Conservation (phyloP, 345 rosid genomes). For the Mallotus nudiflorus region DNA sequence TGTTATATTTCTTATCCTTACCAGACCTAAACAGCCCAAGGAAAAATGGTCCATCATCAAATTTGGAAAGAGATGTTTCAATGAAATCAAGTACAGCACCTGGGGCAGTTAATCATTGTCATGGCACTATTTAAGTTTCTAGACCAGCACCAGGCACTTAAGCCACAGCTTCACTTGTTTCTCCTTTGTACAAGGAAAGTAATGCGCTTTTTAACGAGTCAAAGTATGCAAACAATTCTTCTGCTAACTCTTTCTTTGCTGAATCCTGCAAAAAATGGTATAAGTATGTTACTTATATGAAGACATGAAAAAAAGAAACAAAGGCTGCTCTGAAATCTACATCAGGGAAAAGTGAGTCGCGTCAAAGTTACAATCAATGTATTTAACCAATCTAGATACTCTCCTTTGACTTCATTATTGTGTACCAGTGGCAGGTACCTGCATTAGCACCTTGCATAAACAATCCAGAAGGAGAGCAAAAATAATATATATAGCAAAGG, state of each 20-base stretch:
- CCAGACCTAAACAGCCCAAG: constrained; percentile 42
- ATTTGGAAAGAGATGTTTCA: constrained; percentile 32
- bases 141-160: background rate
- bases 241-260: constrained; percentile 33
- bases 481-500: background rate
- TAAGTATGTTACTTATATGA: background rate
- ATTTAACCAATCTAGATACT: constrained; percentile 35
- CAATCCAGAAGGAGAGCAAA: background rate
- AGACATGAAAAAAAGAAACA: background rate
- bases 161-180: constrained; percentile 28
- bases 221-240: constrained; percentile 25
- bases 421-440: constrained; percentile 41
- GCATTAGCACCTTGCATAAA: background rate
- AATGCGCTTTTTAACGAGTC: constrained; percentile 12
- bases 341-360: constrained; percentile 33
- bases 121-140: background rate
- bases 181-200: constrained; percentile 18
- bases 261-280: constrained; percentile 23
- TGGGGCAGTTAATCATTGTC: background rate
- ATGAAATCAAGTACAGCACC: constrained; percentile 31
- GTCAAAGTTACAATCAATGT: constrained; percentile 30
- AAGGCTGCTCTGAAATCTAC: constrained; percentile 8
- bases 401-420: constrained; percentile 34
- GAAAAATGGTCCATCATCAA: constrained; percentile 37
- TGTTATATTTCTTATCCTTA: constrained; percentile 3